These are phyloP conservation scores for Fusarium algeriense DNA, from an alignment of 2,329 filamentous ascomycete species.

Conservation along the genomic window DNA sequence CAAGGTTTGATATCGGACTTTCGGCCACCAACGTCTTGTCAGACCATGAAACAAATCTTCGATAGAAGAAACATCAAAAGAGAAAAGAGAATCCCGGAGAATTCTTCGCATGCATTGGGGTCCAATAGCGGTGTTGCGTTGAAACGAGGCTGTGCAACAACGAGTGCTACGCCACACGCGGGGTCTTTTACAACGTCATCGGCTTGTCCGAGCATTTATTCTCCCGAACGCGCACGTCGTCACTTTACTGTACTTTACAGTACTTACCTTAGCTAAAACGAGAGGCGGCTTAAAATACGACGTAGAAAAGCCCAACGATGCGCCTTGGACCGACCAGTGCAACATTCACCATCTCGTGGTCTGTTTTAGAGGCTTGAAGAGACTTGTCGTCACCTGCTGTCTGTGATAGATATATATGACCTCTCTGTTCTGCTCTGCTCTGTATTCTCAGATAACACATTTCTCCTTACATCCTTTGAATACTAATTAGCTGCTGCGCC, in stretches of 20 bases:
- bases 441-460: not conserved
- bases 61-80: not conserved
- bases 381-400: constrained; percentile 1
- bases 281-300: constrained; percentile 15
- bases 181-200: constrained; percentile 29
- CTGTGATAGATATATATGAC: not conserved
- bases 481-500: constrained; percentile 6
- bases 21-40: not conserved
- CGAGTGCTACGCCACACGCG: constrained; percentile 33
- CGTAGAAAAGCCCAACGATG: constrained; percentile 10
- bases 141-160: constrained; percentile 30
- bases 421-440: not conserved
- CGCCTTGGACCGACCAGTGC: not conserved
- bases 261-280: no score
- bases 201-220: constrained; percentile 3
- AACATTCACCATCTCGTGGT: not conserved
- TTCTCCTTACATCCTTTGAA: not conserved
- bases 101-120: not conserved
- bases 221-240: not conserved
- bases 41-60: not conserved
- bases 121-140: not conserved
- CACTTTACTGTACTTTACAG: no score
- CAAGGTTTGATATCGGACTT: constrained; percentile 3
- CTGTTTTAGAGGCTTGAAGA: not conserved
- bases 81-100: not conserved